Evolutionary conservation across 768 basidiomycete species (phyloP), one percentile per base, ranked within the genome.

Genomic region (Podaxis mareebaensis): DNA sequence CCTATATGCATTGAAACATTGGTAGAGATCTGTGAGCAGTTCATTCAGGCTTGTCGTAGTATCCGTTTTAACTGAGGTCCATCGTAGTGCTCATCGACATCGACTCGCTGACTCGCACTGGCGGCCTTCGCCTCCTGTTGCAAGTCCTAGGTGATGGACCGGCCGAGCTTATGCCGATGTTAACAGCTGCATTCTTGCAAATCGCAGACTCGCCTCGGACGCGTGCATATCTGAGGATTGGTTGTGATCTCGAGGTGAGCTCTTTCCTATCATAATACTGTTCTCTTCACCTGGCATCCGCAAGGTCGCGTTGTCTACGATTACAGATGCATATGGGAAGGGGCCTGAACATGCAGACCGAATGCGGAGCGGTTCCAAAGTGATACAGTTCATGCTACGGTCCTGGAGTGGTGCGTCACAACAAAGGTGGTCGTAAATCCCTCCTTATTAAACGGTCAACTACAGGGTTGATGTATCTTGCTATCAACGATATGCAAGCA

Each of bases 251-350:
- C 52, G 97, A 99, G 85, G 95, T 95, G 67, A 49, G 79, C 69
- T n/a, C 22, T 24, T 20, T 58, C 53, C 53, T 44, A 4, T 53
- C 17, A 10, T 11, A 17, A n/a, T 42, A 49, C 20, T 40, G 28
- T 30, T 33, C 57, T 49, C 30, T 4, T 46, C 52, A 53, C 26
- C 8, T 17, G 15, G 52, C 56, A 15, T 64, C 53, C 24, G 62
- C 1, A 58, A 95, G 94, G 87, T 95, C 69, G 92, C 90, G 1
- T 78, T 98, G 12, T 89, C 92, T 3, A 92, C 91, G 0, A 86
- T 99, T 61, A 98, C 96, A 2, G 96, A 98, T 72, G 92, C 92
- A 0, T 95, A 96, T 68, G 93, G 93, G 1, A 94, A 92, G 67
- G 89, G 90, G 0, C 72, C 85, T 10, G 89, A 90, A 46, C 88